Evolutionary conservation across 75 land plant species (phyloP).

Genomic region (Cunninghamia lanceolata): DNA sequence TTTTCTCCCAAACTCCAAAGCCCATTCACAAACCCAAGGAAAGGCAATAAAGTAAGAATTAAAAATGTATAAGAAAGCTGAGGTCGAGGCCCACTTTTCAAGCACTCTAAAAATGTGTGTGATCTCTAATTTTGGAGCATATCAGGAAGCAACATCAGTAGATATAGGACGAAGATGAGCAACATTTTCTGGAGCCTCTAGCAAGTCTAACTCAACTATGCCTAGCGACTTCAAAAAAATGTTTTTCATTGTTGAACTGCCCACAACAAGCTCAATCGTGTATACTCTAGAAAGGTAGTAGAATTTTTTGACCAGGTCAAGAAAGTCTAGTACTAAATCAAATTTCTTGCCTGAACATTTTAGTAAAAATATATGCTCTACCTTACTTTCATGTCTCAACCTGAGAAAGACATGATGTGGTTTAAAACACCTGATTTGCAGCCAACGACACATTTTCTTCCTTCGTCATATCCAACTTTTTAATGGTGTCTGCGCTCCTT

Average conservation of each 20-base stretch:
- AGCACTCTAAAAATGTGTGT: conserved; percentile 87
- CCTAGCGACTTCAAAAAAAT: conserved; percentile 70
- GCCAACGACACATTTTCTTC: conserved; percentile 52
- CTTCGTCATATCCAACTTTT: conserved; percentile 58
- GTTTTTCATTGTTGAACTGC: conserved; percentile 89
- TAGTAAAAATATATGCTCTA: conserved; percentile 69
- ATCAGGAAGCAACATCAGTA: conserved; percentile 48
- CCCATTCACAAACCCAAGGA: conserved; percentile 81
- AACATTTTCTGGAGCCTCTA: conserved; percentile 82
- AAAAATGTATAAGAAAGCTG: conserved; percentile 74
- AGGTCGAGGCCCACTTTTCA: conserved; percentile 77
- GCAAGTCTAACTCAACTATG: conserved; percentile 76
- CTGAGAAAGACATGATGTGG: conserved; percentile 89
- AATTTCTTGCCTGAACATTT: conserved; percentile 47
- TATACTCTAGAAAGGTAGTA: conserved; percentile 83
- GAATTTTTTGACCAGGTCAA: conserved; percentile 83
- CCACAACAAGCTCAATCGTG: conserved; percentile 73
- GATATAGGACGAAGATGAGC: conserved; percentile 49
- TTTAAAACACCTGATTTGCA: conserved; percentile 79
- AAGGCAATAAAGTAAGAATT: conserved; percentile 61
- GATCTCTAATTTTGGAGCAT: conserved; percentile 84
- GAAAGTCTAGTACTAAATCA: conserved; percentile 68
- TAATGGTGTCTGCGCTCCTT: conserved; percentile 40
- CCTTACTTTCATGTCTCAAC: conserved; percentile 66
- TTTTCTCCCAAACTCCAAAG: conserved; percentile 62